A percentile compares a stretch with the other conserved stretches of the same genome.
Conservation (phyloP, 2,329 filamentous ascomycete species). For the Aspergillus quadricinctus region DNA sequence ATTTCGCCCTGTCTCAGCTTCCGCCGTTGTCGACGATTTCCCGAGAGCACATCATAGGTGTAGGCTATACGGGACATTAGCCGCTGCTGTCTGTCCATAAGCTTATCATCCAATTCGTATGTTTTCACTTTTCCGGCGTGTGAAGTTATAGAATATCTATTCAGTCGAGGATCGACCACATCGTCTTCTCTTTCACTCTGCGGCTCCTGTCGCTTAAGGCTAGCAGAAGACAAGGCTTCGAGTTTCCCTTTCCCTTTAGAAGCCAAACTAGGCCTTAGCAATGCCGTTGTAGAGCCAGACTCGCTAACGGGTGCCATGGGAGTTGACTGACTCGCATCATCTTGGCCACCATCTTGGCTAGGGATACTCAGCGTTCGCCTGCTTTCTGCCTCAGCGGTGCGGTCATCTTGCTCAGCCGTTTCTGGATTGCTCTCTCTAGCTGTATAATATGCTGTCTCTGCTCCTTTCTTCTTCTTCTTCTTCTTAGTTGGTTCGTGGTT, state of each 20-base stretch:
- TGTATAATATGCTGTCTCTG: constrained; percentile 28
- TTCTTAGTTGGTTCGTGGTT: constrained; percentile 6
- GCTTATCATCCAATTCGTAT: constrained; percentile 43
- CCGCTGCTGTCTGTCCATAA: constrained; percentile 37
- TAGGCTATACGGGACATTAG: constrained; percentile 35
- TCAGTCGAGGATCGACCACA: constrained; percentile 2
- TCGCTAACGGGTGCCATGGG: constrained; percentile 25
- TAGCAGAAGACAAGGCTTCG: constrained; percentile 11
- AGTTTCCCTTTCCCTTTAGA: constrained; percentile 19
- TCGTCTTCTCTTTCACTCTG: constrained; percentile 23
- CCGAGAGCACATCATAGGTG: constrained; percentile 33
- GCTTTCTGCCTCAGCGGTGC: not conserved
- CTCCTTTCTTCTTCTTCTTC: constrained; percentile 16
- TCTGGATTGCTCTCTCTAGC: constrained; percentile 20
- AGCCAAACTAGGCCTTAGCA: constrained; percentile 22
- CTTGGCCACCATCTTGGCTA: constrained; percentile 14
- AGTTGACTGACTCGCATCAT: constrained; percentile 18
- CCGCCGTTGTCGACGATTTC: constrained; percentile 30
- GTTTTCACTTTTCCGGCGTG: constrained; percentile 35
- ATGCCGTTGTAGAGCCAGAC: constrained; percentile 29
- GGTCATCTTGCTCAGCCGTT: not conserved
- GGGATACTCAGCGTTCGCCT: constrained; percentile 15
- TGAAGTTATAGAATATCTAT: constrained; percentile 16
- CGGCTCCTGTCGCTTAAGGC: constrained; percentile 32
- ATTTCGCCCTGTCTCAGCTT: constrained; percentile 55